Conservation (phyloP, 2,329 filamentous ascomycete species). For the Fusarium cicatricum region DNA sequence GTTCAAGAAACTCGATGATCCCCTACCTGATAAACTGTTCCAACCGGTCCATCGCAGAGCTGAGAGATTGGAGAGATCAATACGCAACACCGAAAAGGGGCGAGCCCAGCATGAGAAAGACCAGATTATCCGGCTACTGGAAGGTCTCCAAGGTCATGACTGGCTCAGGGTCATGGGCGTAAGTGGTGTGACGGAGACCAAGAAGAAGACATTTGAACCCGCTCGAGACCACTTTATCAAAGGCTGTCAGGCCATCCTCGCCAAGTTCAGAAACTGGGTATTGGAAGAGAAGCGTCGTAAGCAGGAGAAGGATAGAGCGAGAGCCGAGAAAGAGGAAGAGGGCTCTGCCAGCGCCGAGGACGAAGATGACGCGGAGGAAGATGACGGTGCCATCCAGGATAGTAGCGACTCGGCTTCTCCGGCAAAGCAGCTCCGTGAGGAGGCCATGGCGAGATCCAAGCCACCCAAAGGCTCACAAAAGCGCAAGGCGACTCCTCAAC, state of each 20-base stretch:
- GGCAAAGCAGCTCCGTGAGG: slow-evolving; percentile 78
- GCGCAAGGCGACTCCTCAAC: slow-evolving; percentile 42
- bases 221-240: slow-evolving; percentile 86
- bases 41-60: slow-evolving; percentile 65
- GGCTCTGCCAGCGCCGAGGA: slow-evolving; percentile 39
- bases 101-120: slow-evolving; percentile 73
- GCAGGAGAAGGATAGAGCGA: slow-evolving; percentile 72
- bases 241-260: slow-evolving; percentile 81
- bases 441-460: slow-evolving; percentile 66
- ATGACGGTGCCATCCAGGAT: slow-evolving; percentile 64
- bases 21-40: slow-evolving; percentile 64
- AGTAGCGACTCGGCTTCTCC: slow-evolving; percentile 54
- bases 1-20: slow-evolving; percentile 58
- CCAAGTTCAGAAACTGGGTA: slow-evolving; percentile 89
- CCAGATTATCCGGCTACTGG: slow-evolving; percentile 72
- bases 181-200: slow-evolving; percentile 82
- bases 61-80: slow-evolving; percentile 67
- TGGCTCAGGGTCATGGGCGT: slow-evolving; percentile 95
- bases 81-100: slow-evolving; percentile 70
- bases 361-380: slow-evolving; percentile 41
- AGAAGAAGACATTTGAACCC: slow-evolving; percentile 86
- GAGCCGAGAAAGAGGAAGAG: slow-evolving; percentile 47
- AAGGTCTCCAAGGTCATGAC: slow-evolving; percentile 87
- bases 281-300: slow-evolving; percentile 88
- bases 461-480: slow-evolving; percentile 47